These are phyloP conservation scores for Thelonectria rubi DNA, from an alignment of 2,329 filamentous ascomycete genomes.

Conservation along the genomic window DNA sequence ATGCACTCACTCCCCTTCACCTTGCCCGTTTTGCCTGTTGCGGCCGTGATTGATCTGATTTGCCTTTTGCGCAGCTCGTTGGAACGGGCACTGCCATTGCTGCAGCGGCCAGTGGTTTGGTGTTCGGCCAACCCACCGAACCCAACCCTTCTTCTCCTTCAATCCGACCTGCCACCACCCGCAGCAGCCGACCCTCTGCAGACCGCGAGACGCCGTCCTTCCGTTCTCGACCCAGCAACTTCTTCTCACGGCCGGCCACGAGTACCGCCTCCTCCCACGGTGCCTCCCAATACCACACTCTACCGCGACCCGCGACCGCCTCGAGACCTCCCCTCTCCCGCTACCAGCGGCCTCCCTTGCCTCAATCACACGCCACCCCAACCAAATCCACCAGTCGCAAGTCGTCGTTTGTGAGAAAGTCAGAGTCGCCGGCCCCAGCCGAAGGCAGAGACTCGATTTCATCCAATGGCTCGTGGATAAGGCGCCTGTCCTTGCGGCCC, in stretches of 20 bases:
- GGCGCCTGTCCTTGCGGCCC: conserved; percentile 73
- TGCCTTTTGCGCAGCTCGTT: conserved; percentile 58
- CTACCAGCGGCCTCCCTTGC: conserved; percentile 49
- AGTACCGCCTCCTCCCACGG: conserved; percentile 50
- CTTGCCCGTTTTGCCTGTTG: conserved; percentile 14
- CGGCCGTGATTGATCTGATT: conserved; percentile 35
- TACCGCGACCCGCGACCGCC: conserved; percentile 44
- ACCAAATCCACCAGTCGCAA: conserved; percentile 52
- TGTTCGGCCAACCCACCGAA: conserved; percentile 65
- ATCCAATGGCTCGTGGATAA: conserved; percentile 76
- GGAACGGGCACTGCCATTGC: conserved; percentile 69
- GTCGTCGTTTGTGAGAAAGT: conserved; percentile 53
- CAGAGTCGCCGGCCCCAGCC: conserved; percentile 49
- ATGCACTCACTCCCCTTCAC: conserved; percentile 31
- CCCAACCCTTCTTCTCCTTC: conserved; percentile 45
- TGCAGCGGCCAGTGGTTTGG: conserved; percentile 66
- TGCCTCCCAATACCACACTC: conserved; percentile 43
- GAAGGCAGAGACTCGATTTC: conserved; percentile 67
- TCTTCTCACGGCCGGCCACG: conserved; percentile 55
- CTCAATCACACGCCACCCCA: conserved; percentile 54
- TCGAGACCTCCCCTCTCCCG: conserved; percentile 51
- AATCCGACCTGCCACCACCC: conserved; percentile 41
- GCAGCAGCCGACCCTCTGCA: conserved; percentile 44
- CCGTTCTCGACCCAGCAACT: conserved; percentile 39
- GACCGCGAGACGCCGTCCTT: conserved; percentile 47